Conservation (phyloP, 73 alveolate genomes). For the Uronychia setigera region DNA sequence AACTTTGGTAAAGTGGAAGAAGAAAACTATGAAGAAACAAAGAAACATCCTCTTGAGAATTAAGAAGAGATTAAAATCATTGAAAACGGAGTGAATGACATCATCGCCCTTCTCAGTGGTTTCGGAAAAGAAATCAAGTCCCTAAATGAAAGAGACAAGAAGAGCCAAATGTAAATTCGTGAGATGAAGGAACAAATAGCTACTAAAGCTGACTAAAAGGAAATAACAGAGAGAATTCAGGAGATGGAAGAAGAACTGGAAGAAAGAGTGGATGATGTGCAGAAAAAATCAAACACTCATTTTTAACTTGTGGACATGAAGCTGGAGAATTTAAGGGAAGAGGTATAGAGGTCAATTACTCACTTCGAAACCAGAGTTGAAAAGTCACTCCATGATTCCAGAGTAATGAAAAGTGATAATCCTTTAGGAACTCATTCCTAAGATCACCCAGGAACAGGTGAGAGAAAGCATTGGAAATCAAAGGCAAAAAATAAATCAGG, state of each 20-base stretch:
- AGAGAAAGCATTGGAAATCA: not conserved
- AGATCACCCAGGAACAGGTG: not conserved
- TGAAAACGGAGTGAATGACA: not conserved
- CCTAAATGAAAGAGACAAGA: not conserved
- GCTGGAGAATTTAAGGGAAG: not conserved
- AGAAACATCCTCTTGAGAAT: no score
- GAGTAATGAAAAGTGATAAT: not conserved
- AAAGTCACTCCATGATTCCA: not conserved
- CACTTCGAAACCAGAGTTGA: not conserved
- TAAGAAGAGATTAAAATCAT: no score
- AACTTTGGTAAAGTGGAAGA: no score
- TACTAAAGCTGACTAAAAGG: not conserved
- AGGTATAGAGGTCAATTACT: not conserved
- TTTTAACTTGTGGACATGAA: not conserved
- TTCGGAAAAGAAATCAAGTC: not conserved
- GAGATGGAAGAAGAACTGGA: not conserved
- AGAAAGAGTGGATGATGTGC: not conserved
- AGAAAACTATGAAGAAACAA: no score
- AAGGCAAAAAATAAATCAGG: not conserved
- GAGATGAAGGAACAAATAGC: not conserved
- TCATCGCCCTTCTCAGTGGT: not conserved
- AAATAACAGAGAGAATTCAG: not conserved
- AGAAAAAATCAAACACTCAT: not conserved
- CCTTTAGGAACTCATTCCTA: not conserved
- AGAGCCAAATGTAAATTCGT: not conserved